Base-by-base conservation (phyloP, 805 yeast genomes). In the Lachancea cidri region DNA sequence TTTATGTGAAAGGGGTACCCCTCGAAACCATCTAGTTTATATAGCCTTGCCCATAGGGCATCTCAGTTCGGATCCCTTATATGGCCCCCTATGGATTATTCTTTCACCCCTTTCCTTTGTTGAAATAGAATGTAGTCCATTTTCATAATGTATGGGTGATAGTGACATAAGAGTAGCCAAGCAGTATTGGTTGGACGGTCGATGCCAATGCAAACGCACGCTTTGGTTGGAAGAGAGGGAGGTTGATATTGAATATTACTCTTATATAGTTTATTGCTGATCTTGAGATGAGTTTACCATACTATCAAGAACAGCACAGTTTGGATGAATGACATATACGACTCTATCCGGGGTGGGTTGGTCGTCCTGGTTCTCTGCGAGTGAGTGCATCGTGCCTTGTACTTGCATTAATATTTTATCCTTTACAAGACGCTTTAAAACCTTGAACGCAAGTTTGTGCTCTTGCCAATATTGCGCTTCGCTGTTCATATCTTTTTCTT, bases 371-470 rank as follows among this genome's bases (percentile, higher is more conserved):
- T 44, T 43, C 3, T 60, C 65, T 30, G 67, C 68, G 19, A 67
- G 58, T 17, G 72, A 73, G 7, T 76, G 76, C 27, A 62, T 57
- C 15, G 67, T 69, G 49, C 72, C 72, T 42, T 68, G 73, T 24
- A 84, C 72, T 48, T 71, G 76, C 86, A 91, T 78, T 54, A 93
- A 71, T 22, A 91, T 79, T 57, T 85, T 77, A 57, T 89, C 96
- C 58, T 83, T 84, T 16, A 82, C 94, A 56, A 93, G 73, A 53
- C 91, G 74, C 60, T 79, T 82, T 55, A 93, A 67, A 11, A 93
- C 96, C 64, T 87, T 91, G 52, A 72, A 74, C 1, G 87, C 86
- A 38, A 85, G 68, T 35, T 73, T 76, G 42, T 83, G 70, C 58
- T 91, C 96, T 9, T 66, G 67, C 68, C 81, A 76, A 55, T 80